Percentiles rank a stretch among this genome's conserved stretches.
phyloP scores from a whole-genome alignment of 345 rosid species.

The Salix viminalis region DNA sequence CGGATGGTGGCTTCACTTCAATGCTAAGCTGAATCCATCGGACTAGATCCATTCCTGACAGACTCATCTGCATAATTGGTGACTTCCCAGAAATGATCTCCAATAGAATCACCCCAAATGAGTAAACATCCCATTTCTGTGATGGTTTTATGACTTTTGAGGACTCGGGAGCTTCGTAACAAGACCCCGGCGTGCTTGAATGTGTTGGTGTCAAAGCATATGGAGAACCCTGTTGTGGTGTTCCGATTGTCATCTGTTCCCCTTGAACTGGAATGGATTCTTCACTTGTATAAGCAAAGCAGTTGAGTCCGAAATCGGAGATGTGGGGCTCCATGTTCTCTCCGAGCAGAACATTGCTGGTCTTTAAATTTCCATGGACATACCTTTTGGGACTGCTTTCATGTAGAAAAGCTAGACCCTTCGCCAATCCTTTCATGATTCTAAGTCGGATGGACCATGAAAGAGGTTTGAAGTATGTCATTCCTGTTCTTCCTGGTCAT shows the following conservation, averaged over 20 bases:
- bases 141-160: slow-evolving; percentile 18
- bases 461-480: slow-evolving; percentile 18
- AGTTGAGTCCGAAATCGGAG: slow-evolving; percentile 26
- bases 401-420: slow-evolving; percentile 21
- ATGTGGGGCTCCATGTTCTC: slow-evolving; percentile 28
- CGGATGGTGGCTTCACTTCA: slow-evolving; percentile 18
- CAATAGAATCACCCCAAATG: slow-evolving; percentile 23
- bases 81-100: slow-evolving; percentile 28
- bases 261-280: slow-evolving; percentile 5
- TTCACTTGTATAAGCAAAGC: slow-evolving; percentile 15
- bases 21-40: slow-evolving; percentile 25
- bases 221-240: slow-evolving; percentile 19
- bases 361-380: slow-evolving; percentile 29
- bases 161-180: slow-evolving; percentile 28
- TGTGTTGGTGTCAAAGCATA: slow-evolving; percentile 15
- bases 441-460: slow-evolving; percentile 18
- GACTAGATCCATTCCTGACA: slow-evolving; percentile 22
- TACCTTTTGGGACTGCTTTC: slow-evolving; percentile 24
- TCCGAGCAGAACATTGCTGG: slow-evolving; percentile 24
- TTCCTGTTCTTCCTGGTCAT: slow-evolving; percentile 25
- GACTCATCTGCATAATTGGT: slow-evolving; percentile 8
- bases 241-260: slow-evolving; percentile 7
- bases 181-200: slow-evolving; percentile 4
- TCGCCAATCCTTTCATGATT: slow-evolving; percentile 24
- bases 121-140: slow-evolving; percentile 36